phyloP scores from a whole-genome alignment of 179 eudicot species.

The Nepenthes alata region DNA sequence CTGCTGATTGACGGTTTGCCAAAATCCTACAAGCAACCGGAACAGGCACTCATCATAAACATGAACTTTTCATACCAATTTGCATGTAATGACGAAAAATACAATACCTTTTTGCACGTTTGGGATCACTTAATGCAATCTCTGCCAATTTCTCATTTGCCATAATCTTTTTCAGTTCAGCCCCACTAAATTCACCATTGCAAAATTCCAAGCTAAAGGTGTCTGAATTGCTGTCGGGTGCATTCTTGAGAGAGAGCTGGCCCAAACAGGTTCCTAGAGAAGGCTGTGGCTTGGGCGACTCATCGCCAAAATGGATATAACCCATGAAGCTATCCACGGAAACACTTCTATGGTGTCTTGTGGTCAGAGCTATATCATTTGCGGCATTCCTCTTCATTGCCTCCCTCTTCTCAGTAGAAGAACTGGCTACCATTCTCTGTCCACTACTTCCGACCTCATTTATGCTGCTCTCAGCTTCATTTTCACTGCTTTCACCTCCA shows the following conservation, averaged over 20 bases:
- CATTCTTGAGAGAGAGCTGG: slow-evolving; percentile 52
- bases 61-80: no score
- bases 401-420: slow-evolving; percentile 30
- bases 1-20: slow-evolving; percentile 94
- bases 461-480: slow-evolving; percentile 73
- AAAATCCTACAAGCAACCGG: slow-evolving; percentile 39
- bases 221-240: slow-evolving; percentile 26
- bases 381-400: slow-evolving; percentile 55
- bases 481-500: slow-evolving; percentile 87
- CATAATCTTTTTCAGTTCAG: slow-evolving; percentile 87
- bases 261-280: slow-evolving; percentile 55
- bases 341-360: slow-evolving; percentile 69
- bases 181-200: slow-evolving; percentile 80
- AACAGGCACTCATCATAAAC: neutral
- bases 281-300: slow-evolving; percentile 51
- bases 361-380: slow-evolving; percentile 49
- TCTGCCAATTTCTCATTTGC: slow-evolving; percentile 82
- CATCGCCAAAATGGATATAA: slow-evolving; percentile 56
- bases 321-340: slow-evolving; percentile 94
- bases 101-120: slow-evolving; percentile 74
- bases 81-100: neutral
- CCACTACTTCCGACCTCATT: slow-evolving; percentile 52
- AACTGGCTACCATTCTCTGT: slow-evolving; percentile 16
- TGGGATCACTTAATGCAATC: slow-evolving; percentile 77
- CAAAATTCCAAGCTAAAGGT: slow-evolving; percentile 74